Conservation (phyloP, 352 stramenopile species). For the Phytophthora meadii region DNA sequence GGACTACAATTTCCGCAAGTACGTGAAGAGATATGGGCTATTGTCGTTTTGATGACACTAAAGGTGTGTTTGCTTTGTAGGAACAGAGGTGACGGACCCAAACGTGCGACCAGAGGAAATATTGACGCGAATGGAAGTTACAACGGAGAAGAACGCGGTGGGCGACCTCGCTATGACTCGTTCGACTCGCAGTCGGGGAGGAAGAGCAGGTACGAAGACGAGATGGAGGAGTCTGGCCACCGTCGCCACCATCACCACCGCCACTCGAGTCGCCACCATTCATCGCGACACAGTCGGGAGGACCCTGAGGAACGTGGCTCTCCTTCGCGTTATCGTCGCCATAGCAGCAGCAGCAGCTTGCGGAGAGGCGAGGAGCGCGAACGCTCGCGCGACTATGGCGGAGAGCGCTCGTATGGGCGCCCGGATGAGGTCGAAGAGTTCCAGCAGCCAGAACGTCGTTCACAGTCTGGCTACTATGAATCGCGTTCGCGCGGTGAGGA, state of each 20-base stretch:
- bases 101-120: conserved; percentile 21
- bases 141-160: conserved; percentile 24
- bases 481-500: conserved; percentile 27
- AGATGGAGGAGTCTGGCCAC: conserved; percentile 25
- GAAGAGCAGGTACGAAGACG: conserved; percentile 32
- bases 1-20: conserved; percentile 68
- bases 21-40: conserved; percentile 8
- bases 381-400: conserved; percentile 27
- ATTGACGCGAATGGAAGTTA: conserved; percentile 25
- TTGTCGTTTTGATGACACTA: background rate
- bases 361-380: conserved; percentile 37
- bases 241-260: conserved; percentile 31
- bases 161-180: conserved; percentile 30
- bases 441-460: conserved; percentile 23
- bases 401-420: conserved; percentile 26
- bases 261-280: conserved; percentile 39
- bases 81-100: conserved; percentile 33
- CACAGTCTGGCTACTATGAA: conserved; percentile 24
- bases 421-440: conserved; percentile 28
- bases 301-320: conserved; percentile 35
- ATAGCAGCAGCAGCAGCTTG: conserved; percentile 36
- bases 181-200: conserved; percentile 26
- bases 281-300: conserved; percentile 39
- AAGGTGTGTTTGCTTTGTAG: conserved; percentile 6
- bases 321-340: conserved; percentile 24